Evolutionary conservation across 768 basidiomycete species (phyloP), one percentile per base, ranked within the genome.

Genomic region (Termitomyces sp.): DNA sequence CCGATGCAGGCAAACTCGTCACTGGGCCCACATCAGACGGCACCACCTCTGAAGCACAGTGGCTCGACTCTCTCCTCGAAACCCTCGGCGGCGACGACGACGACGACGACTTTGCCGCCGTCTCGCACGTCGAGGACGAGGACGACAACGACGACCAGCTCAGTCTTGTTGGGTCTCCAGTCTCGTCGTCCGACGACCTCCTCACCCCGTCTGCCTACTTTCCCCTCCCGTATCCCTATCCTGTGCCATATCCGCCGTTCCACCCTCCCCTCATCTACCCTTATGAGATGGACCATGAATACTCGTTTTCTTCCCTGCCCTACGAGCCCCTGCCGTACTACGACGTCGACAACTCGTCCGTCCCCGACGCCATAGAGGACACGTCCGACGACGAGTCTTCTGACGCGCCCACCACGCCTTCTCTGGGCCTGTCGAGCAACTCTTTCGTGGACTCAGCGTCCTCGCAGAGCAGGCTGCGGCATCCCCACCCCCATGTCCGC

Each of bases 311-410:
- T 73, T 73, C 81, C 59, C 74, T 80, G 1, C 30, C 28, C 1
- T 12, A 81, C 69, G 80, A 83, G 68, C 78, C 87, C 49, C 77
- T 88, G 48, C 85, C 89, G 57, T 88, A 86, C 64, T 81, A 79
- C 72, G 85, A 88, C 72, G 67, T 82, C 63, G 88, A 88, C 66
- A 87, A 87, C 67, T 78, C 85, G 35, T 76, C 87, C 32, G 82
- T 91, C 46, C 89, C 88, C 47, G 90, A 91, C 67, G 85, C 88
- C 44, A 88, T 91, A 79, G 89, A 91, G 70, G 90, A 92, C 72
- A 83, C 81, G 40, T 92, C 90, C 48, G 91, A 92, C 74, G 90
- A 92, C 75, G 91, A 91, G 76, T 90, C 55, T 2, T 23, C 89
- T 16, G 90, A 92, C 65, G 74, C 81, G 5, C 82, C 78, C 10